phyloP scores from a whole-genome alignment of 768 basidiomycete species.

The Hemileccinum rubropunctum region DNA sequence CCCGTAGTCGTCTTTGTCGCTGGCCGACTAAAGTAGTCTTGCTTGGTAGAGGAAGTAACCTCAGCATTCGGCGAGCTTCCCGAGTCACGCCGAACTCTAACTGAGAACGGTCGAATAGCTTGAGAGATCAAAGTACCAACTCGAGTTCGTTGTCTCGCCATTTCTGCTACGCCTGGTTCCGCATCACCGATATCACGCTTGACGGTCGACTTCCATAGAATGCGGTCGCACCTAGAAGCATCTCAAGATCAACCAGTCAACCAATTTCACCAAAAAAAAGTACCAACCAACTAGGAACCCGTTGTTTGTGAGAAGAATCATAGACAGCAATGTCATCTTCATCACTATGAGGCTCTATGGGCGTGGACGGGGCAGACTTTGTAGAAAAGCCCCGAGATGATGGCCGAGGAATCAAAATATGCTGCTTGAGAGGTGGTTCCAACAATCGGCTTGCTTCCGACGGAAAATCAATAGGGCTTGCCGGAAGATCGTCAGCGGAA shows the following conservation, averaged over 20 bases:
- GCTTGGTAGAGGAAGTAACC: slow-evolving; percentile 17
- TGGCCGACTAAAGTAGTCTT: slow-evolving; percentile 22
- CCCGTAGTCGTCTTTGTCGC: slow-evolving; percentile 9
- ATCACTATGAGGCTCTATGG: slow-evolving; percentile 35
- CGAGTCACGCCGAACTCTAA: slow-evolving; percentile 38
- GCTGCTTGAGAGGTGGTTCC: slow-evolving; percentile 20
- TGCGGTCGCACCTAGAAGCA: slow-evolving; percentile 73
- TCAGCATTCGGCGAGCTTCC: slow-evolving; percentile 31
- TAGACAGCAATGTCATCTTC: slow-evolving; percentile 64
- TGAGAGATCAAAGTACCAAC: slow-evolving; percentile 55
- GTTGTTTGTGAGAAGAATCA: slow-evolving; percentile 76
- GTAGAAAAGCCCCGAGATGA: slow-evolving; percentile 29
- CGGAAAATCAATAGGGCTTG: slow-evolving; percentile 17
- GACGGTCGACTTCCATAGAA: slow-evolving; percentile 77
- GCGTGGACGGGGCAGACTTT: slow-evolving; percentile 29
- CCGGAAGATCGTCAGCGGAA: slow-evolving; percentile 25
- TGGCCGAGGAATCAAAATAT: slow-evolving; percentile 21
- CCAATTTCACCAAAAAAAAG: background rate
- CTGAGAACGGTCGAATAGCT: slow-evolving; percentile 48
- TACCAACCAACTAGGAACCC: slow-evolving; percentile 80
- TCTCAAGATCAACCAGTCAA: slow-evolving; percentile 3
- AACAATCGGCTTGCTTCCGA: slow-evolving; percentile 12
- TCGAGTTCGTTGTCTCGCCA: slow-evolving; percentile 39
- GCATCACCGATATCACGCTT: slow-evolving; percentile 43
- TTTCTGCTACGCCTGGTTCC: slow-evolving; percentile 33